Base-by-base conservation (phyloP, 2,329 filamentous ascomycete species). In the Magnaporthiopsis rhizophila region DNA sequence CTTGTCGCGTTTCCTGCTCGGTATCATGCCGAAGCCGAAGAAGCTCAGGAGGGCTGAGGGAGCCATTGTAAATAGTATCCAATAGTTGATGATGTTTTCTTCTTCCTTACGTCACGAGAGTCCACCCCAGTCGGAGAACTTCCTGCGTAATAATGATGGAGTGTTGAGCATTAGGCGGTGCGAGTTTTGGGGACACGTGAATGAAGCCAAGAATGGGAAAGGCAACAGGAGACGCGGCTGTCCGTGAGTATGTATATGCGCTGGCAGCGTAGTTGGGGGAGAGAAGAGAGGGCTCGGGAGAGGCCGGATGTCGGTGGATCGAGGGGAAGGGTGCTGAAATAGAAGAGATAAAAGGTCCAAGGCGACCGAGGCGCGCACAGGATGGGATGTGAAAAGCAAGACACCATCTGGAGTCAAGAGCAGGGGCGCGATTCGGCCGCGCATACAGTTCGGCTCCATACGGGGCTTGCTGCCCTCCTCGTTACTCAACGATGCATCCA, bases 351-450 rank as follows among this genome's bases (percentile, higher is more conserved):
- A 45, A 8, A 24, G 8, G 45, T 3, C 45, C 12, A 53, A 53
- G 45, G 45, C 45, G n/a, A 21, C 30, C 26, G 24, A 24, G 32
- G 30, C 53, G 8, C 45, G 34, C 62, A 36, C 28, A 28, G n/a
- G 34, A 32, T 26, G 30, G 30, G 53, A 63, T 38, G 30, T 30
- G 30, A 32, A 53, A 62, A 30, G 32, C 53, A 63, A 24, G 18
- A 45, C 30, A 30, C 21, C 32, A 58, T 53, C 45, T 24, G 45
- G 45, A 53, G 45, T 24, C 45, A 21, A 53, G 18, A 24, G 45
- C 45, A 53, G 45, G 45, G 45, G 45, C 45, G 45, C 21, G 45
- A 34, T 24, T 63, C 34, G 62, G 62, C 57, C 56, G 62, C 53
- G 57, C 62, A 45, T 58, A 53, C 45, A 53, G 45, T 53, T 11